These are phyloP conservation scores for Colletotrichum liriopes DNA, from an alignment of 2,329 filamentous ascomycete species.

Conservation along the genomic window DNA sequence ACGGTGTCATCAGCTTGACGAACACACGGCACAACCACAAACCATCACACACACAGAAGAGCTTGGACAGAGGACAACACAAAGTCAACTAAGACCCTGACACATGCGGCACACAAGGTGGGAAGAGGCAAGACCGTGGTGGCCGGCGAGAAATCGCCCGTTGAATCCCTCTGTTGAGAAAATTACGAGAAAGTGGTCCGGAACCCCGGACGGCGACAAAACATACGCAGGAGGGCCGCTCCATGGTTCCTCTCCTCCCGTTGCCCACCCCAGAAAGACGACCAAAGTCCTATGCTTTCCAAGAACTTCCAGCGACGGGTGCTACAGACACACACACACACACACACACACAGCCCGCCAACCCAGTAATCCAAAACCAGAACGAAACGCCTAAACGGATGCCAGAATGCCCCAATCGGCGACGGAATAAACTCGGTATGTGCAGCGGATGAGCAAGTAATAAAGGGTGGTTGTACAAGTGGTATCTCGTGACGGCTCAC, in stretches of 20 bases:
- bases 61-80: too few relatives aligned
- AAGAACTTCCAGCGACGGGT: slow-evolving; percentile 19
- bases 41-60: background rate
- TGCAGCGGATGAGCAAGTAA: slow-evolving; percentile 16
- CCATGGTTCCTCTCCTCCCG: slow-evolving; percentile 11
- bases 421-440: slow-evolving; percentile 26
- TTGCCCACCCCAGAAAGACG: slow-evolving; percentile 4
- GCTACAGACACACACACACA: slow-evolving; percentile 12
- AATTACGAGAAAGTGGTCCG: slow-evolving; percentile 13
- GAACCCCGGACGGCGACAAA: slow-evolving; percentile 15
- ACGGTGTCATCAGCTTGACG: background rate
- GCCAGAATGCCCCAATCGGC: slow-evolving; percentile 19
- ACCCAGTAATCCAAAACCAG: slow-evolving; percentile 9
- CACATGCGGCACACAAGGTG: background rate
- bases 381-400: slow-evolving; percentile 34
- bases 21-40: background rate
- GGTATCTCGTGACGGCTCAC: slow-evolving; percentile 44
- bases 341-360: background rate
- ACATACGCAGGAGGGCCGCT: slow-evolving; percentile 29
- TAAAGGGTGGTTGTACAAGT: slow-evolving; percentile 42
- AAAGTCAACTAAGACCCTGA: too few relatives aligned
- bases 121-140: slow-evolving; percentile 3
- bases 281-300: slow-evolving; percentile 22
- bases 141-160: slow-evolving; percentile 17
- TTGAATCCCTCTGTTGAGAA: slow-evolving; percentile 28